A percentile compares a stretch with the other conserved stretches of the same genome.
phyloP scores from a whole-genome alignment of 2,329 filamentous ascomycete genomes.

The Exophiala alcalophila region DNA sequence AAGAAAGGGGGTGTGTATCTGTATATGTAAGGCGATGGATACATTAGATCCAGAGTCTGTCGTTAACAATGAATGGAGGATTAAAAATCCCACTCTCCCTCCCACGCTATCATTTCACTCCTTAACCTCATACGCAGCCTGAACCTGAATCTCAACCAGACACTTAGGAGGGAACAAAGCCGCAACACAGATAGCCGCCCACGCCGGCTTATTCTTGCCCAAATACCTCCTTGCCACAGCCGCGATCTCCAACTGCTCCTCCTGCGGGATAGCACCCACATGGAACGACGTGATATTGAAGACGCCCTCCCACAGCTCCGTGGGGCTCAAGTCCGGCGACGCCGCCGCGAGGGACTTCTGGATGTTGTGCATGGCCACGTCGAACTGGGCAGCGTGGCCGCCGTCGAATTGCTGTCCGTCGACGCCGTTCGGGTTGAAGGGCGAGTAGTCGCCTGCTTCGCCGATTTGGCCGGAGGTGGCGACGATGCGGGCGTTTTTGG shows the following conservation, averaged over 20 bases:
- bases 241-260: conserved; percentile 13
- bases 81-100: no score
- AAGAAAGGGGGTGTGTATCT: no score
- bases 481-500: conserved; percentile 11
- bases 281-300: conserved; percentile 19
- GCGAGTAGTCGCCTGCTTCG: conserved; percentile 12
- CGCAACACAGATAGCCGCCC: conserved; percentile 16
- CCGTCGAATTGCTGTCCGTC: conserved; percentile 12
- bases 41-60: no score
- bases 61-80: no score
- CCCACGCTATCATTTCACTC: no score
- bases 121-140: conserved; percentile 10
- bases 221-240: conserved; percentile 14
- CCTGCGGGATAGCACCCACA: conserved; percentile 11
- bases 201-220: conserved; percentile 16
- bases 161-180: conserved; percentile 17
- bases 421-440: conserved; percentile 9
- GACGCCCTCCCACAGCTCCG: conserved; percentile 13
- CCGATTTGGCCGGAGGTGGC: conserved; percentile 12
- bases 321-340: conserved; percentile 7
- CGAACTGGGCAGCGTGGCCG: conserved; percentile 12
- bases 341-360: conserved; percentile 13
- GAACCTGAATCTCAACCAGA: conserved; percentile 15
- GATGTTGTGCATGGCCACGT: conserved; percentile 14
- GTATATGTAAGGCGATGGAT: no score